Base-by-base conservation (phyloP, 441 rosid genomes). In the Arabidopsis hybrid region DNA sequence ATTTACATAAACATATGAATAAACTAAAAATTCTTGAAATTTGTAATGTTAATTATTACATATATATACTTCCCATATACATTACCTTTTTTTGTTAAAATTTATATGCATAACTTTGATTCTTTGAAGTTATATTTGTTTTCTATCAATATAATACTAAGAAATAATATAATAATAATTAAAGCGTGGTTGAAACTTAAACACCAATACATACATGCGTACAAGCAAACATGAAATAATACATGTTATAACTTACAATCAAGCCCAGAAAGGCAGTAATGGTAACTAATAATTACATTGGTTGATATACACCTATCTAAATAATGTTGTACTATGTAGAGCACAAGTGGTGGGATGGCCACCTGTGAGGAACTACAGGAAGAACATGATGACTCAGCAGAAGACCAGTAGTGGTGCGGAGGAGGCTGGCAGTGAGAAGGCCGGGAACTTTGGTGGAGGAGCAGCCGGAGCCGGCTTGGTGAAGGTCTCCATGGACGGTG, bases 281-380 rank as follows among this genome's bases (percentile, higher is more conserved):
- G 65, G 31, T 69, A 69, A 62, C 9, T 29, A 29, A 53, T 68
- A 35, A 21, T 69, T 35, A 69, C 65, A 68, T 43, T 52, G 13
- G n/a, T 45, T 50, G 12, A 51, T 6, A 16, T 8, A 65, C 3
- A 36, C 12, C 7, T 21, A 51, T 21, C 26, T 21, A 21, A 21
- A 21, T 21, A 51, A 8, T 67, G 47, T 35, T 61, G 40, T 53
- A 76, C 56, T 60, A 55, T 38, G 60, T 81, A 94, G 99, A 87
- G 87, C 91, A n/a, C 97, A 94, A 79, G 97, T 94, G 7, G 93
- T 94, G 73, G 99, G 99, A 53, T 94, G 99, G 99, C 99, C 99
- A 60, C 99, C 99, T 13, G 97, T 94, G 79, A 81, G 99, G 72
- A 85, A 91, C 21, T 94, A 87, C 84, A 72, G 99, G 83, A 94